Conservation (phyloP, 177 flowering plant species). For the Vitis hybrid region DNA sequence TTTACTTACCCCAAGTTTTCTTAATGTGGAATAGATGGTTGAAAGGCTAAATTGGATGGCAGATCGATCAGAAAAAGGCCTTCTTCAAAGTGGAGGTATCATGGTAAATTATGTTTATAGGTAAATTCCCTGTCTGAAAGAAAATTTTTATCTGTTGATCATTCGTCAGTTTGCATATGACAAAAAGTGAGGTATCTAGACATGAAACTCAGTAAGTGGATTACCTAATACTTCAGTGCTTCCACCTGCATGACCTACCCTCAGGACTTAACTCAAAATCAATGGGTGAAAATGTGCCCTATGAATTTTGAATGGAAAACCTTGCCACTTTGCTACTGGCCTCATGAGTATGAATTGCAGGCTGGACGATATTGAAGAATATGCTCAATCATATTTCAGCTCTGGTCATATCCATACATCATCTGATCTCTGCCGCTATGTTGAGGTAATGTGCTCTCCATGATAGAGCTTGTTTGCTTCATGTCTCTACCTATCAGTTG, state of each 20-base stretch:
- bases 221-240: neutral
- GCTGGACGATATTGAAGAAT: conserved; percentile 81
- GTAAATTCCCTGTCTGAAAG: conserved; percentile 29
- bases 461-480: too few relatives aligned
- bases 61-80: conserved; percentile 79
- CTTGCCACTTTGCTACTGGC: too few relatives aligned
- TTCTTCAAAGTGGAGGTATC: conserved; percentile 83
- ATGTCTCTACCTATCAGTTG: neutral
- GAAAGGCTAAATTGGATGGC: conserved; percentile 96
- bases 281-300: neutral
- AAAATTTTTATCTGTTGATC: neutral
- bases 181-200: neutral
- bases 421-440: conserved; percentile 31
- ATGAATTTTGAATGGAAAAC: neutral
- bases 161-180: neutral
- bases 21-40: conserved; percentile 49
- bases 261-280: too few relatives aligned
- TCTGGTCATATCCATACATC: conserved; percentile 66
- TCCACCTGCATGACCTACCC: neutral
- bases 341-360: conserved; percentile 37
- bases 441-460: conserved; percentile 35
- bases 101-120: conserved; percentile 93
- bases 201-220: neutral
- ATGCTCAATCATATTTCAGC: conserved; percentile 80
- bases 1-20: neutral